A percentile compares a stretch with the other conserved stretches of the same genome.
Conservation (phyloP, 208 protist genomes). For the Angomonas deanei region DNA sequence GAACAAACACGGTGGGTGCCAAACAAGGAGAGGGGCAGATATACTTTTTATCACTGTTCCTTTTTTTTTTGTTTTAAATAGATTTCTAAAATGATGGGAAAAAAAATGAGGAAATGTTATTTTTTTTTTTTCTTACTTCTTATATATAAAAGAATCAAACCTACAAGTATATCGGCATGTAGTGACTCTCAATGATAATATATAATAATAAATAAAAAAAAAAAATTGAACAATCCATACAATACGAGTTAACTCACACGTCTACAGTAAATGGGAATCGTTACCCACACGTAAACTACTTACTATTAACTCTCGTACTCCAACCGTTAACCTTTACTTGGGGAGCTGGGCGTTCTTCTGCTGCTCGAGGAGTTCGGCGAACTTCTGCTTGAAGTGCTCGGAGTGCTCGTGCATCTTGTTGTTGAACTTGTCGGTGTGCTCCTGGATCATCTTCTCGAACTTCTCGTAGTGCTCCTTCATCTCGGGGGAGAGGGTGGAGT, state of each 20-base stretch:
- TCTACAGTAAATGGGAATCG: no score
- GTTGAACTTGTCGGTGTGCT: conserved; percentile 92
- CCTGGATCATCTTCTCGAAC: conserved; percentile 91
- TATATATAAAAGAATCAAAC: no score
- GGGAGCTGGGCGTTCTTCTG: conserved; percentile 91
- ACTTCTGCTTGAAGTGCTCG: conserved; percentile 90
- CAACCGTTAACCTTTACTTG: conserved; percentile 51
- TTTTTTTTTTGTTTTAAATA: neutral
- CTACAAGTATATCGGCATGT: no score
- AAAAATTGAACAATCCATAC: no score
- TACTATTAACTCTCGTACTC: no score
- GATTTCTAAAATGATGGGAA: conserved; percentile 1
- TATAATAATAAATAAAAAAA: no score
- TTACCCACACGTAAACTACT: no score
- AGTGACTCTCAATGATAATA: no score
- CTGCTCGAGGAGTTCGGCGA: conserved; percentile 86
- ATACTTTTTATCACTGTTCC: no score
- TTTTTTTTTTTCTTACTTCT: conserved; percentile 7
- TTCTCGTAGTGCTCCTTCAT: conserved; percentile 92
- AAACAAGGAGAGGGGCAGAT: neutral
- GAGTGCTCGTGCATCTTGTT: conserved; percentile 91
- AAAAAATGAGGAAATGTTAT: conserved; percentile 10
- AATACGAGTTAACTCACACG: no score
- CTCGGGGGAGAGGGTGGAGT: conserved; percentile 84
- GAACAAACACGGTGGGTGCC: neutral